Conservation (phyloP, 2,329 filamentous ascomycete species). For the Aspergillus eucalypticola region DNA sequence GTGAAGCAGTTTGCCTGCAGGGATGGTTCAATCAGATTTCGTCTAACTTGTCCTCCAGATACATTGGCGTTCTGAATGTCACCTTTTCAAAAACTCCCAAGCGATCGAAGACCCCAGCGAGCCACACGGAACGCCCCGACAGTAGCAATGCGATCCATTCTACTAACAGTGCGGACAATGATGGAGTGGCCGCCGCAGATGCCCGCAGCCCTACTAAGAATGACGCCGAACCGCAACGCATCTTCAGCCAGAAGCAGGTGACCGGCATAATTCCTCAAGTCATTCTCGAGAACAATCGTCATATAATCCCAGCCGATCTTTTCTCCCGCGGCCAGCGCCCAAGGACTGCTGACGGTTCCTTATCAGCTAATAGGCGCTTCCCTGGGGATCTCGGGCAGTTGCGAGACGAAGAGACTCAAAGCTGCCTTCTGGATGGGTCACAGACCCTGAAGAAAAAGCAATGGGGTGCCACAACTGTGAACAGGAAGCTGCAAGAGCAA, state of each 20-base stretch:
- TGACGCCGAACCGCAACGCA: slow-evolving; percentile 46
- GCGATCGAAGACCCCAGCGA: slow-evolving; percentile 50
- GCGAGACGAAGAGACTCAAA: slow-evolving; percentile 12
- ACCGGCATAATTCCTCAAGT: slow-evolving; percentile 79
- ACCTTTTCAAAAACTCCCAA: slow-evolving; percentile 85
- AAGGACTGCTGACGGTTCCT: slow-evolving; percentile 35
- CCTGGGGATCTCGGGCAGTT: slow-evolving; percentile 21
- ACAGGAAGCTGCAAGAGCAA: slow-evolving; percentile 82
- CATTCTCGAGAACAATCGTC: slow-evolving; percentile 88
- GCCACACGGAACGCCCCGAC: slow-evolving; percentile 21
- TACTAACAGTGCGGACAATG: slow-evolving; percentile 12
- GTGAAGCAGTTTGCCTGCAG: slow-evolving; percentile 18
- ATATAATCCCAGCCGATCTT: slow-evolving; percentile 84
- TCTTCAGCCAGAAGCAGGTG: slow-evolving; percentile 75
- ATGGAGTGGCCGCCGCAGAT: slow-evolving; percentile 15
- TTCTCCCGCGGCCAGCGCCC: slow-evolving; percentile 62
- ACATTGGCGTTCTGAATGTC: slow-evolving; percentile 95
- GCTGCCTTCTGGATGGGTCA: slow-evolving; percentile 16
- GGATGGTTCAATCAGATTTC: too few species aligned
- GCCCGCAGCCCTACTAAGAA: slow-evolving; percentile 18
- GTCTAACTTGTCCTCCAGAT: slow-evolving; percentile 55
- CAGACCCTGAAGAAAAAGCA: slow-evolving; percentile 50
- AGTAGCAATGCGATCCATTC: slow-evolving; percentile 9
- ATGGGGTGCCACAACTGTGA: slow-evolving; percentile 92
- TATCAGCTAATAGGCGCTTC: slow-evolving; percentile 23